These are phyloP conservation scores for Aspergillus fructus DNA, from an alignment of 2,329 filamentous ascomycete species.

Conservation along the genomic window DNA sequence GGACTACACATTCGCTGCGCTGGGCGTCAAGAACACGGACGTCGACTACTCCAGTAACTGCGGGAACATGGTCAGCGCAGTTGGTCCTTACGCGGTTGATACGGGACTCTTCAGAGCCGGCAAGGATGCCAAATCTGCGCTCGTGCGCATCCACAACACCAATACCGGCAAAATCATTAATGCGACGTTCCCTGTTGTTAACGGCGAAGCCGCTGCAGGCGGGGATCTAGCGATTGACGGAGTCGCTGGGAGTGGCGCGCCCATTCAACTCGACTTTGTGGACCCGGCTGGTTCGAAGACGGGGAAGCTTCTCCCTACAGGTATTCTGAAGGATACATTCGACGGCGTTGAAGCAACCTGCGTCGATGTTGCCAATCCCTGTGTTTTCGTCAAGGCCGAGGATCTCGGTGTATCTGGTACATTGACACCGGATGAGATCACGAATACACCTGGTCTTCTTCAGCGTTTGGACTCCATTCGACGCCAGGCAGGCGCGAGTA, in stretches of 20 bases:
- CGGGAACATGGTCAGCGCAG: constrained; percentile 69
- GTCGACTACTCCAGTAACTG: constrained; percentile 71
- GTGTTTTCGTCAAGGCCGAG: constrained; percentile 59
- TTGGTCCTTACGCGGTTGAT: constrained; percentile 67
- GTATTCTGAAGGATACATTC: constrained; percentile 53
- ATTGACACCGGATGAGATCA: constrained; percentile 56
- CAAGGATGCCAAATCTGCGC: neutral
- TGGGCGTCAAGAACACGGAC: constrained; percentile 61
- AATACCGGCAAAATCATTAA: constrained; percentile 67
- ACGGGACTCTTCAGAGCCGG: constrained; percentile 44
- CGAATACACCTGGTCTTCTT: constrained; percentile 46
- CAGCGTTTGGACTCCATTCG: constrained; percentile 57
- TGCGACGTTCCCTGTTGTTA: constrained; percentile 55
- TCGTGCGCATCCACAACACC: constrained; percentile 65
- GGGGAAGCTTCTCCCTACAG: constrained; percentile 61
- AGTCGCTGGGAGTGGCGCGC: constrained; percentile 58
- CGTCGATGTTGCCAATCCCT: constrained; percentile 65
- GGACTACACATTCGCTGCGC: constrained; percentile 70
- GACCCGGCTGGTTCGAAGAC: constrained; percentile 65
- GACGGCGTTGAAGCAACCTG: constrained; percentile 54
- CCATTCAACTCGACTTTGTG: constrained; percentile 61
- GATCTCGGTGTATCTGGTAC: constrained; percentile 45
- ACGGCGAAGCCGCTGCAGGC: constrained; percentile 47
- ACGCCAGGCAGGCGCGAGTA: constrained; percentile 55
- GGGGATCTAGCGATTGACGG: constrained; percentile 65